Evolutionary conservation across 2,329 filamentous ascomycete species (phyloP), one percentile per base, ranked within the genome.

Genomic region (Fusarium sp.): DNA sequence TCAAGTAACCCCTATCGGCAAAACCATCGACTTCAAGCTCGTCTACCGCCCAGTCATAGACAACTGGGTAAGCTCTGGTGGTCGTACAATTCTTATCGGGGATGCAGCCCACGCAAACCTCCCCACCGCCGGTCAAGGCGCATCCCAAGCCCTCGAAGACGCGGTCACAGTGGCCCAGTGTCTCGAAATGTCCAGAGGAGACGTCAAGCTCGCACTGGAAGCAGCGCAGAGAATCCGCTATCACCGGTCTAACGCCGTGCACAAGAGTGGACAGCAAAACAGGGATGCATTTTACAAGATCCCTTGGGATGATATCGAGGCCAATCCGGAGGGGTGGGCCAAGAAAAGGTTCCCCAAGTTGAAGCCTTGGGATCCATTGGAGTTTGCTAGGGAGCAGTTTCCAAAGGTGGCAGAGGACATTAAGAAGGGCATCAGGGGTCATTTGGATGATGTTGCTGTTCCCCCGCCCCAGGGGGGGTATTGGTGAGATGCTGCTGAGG

Each of bases 261-360:
- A 62, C 30, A 46, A 62, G 60, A 62, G 60, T n/a, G 60, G 60
- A 1, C 60, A 62, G 47, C 18, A 36, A 13, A 62, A 62, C 31
- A 48, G 60, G 18, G 60, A 62, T 36, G 60, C 60, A 4, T 62
- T 62, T 16, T 58, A 58, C 53, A 58, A 58, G 47, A 58, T 51
- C 16, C 60, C 60, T 15, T 62, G 60, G 60, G 60, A 62, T 5
- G 60, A 52, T 13, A 62, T 62, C 40, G 60, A 62, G 53, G 60
- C 60, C 7, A 47, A 28, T 16, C 37, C 60, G 7, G 52, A 58
- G 28, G 28, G 44, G n/a, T 62, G 44, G 44, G 60, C 53, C 23
- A 58, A 58, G 53, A 62, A 51, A 15, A 39, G 60, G 9, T 62
- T 51, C 16, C 60, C 60, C n/a, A 62, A 62, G 46, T 28, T 62